Evolutionary conservation across 768 basidiomycete species (phyloP), one percentile per base, ranked within the genome.

Genomic region (Ephemerocybe angulata): DNA sequence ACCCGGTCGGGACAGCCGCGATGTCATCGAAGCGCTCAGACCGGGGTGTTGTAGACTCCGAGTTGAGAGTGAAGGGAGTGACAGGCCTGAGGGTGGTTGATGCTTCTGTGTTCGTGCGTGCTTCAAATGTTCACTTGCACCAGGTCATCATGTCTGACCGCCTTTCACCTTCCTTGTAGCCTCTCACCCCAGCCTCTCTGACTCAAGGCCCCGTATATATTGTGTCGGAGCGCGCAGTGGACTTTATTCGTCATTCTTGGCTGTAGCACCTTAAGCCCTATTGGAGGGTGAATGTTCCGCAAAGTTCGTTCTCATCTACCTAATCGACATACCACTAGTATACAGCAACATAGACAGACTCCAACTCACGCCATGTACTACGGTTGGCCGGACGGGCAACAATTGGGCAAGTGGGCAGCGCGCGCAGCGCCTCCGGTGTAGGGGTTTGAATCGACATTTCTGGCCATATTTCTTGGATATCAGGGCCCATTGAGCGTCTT

Each of bases 21-120:
- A 59, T 59, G 55, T 52, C 54, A 30, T n/a, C 51, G 19, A n/a
- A 3, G 10, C 46, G 41, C 24, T 46, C 55, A 8, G 22, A 15
- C 3, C 35, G 48, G 43, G 58, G 58, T 8, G 58, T 59, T 1
- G 58, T 59, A 12, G 58, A 56, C 30, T 51, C 50, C 2, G 54
- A 59, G 6, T 59, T 59, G 38, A 31, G 19, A 21, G 54, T 59
- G 13, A 53, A 49, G 21, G 58, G 55, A 4, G 41, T 46, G 4
- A 13, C 13, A 4, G 58, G 54, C 5, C 27, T 59, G 40, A 29
- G 58, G 27, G 31, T 59, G 7, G 58, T 59, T 1, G 58, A 59
- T 40, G 58, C 46, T 4, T 56, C 58, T n/a, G 52, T 56, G 27
- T 28, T 54, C 24, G 53, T 54, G 44, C 46, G 53, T 46, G 10